Base-by-base conservation (phyloP, 306 rosid species). In the Medicago truncatula region DNA sequence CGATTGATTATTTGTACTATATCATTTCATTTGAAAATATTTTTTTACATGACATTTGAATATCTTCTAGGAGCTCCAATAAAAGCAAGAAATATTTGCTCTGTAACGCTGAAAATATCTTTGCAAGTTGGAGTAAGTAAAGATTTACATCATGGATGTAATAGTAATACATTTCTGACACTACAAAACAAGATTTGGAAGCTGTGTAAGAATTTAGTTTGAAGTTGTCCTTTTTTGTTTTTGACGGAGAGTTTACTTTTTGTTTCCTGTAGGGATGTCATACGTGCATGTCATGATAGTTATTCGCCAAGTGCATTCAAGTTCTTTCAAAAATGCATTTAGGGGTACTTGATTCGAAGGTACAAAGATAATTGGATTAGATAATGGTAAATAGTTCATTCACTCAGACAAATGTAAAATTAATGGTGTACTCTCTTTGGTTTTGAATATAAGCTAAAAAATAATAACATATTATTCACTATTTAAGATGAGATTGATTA, bases 311-410 rank as follows among this genome's bases (percentile, higher is more conserved):
- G 11, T 54, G 53, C 43, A 63, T 21, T 77, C 53, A 62, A 70
- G 61, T 15, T 71, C 41, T 41, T 38, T 54, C 16, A 14, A 9
- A 16, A 25, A 65, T 70, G 52, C 9, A 65, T 61, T 16, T 3
- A 79, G 39, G 5, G 31, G 56, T 69, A 78, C 74, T 73, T 73
- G 36, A 73, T 44, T 78, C 58, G 46, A 54, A 62, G 49, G 20
- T 31, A 61, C 28, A 61, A 46, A 73, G n/a, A n/a, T n/a, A n/a
- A 23, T 49, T 65, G 20, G 34, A 67, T 44, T 4, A 75, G 70
- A 62, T 53, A 18, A 8, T 14, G 50, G 14, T 7, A 44, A 59
- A 62, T 34, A 52, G 57, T 67, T 49, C 40, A 41, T 67, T 49
- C 40, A 41, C 36, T 47, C 5, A 17, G 66, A 52, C 21, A 68